Evolutionary conservation across 345 rosid genomes (phyloP).

Genomic region (Eutrema heterophyllum): DNA sequence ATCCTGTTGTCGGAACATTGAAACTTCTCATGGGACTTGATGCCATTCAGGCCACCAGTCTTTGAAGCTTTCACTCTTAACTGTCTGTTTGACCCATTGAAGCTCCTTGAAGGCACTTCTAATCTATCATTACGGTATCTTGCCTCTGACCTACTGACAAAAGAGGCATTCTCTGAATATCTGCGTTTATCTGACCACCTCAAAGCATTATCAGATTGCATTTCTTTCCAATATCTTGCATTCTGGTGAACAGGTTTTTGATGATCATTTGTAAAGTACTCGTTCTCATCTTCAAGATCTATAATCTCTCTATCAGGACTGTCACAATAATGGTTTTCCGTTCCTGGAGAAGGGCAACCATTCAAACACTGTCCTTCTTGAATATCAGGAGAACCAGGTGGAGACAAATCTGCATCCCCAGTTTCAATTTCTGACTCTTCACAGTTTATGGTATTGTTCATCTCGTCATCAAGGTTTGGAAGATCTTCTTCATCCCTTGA

Average conservation of each 20-base stretch:
- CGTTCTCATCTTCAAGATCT: conserved; percentile 48
- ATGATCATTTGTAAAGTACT: conserved; percentile 45
- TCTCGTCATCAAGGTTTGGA: conserved; percentile 43
- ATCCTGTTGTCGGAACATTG: conserved; percentile 40
- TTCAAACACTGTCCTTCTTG: conserved; percentile 38
- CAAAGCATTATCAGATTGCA: conserved; percentile 46
- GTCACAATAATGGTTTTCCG: conserved; percentile 43
- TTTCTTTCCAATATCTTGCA: conserved; percentile 55
- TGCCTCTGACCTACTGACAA: conserved; percentile 47
- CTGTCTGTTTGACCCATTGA: conserved; percentile 49
- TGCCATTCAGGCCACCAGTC: conserved; percentile 44
- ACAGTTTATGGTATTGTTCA: conserved; percentile 28
- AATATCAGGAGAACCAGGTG: conserved; percentile 51
- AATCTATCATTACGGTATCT: conserved; percentile 52
- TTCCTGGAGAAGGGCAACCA: conserved; percentile 28
- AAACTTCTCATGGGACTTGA: conserved; percentile 55
- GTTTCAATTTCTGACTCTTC: conserved; percentile 40
- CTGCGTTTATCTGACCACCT: conserved; percentile 64
- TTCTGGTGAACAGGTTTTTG: conserved; percentile 51
- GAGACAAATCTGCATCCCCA: conserved; percentile 42
- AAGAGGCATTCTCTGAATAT: conserved; percentile 44
- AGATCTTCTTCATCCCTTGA: conserved; percentile 32
- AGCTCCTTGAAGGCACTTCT: conserved; percentile 52
- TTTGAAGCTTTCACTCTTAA: conserved; percentile 45
- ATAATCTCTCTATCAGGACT: conserved; percentile 18